These are phyloP conservation scores for Glycyrrhiza uralensis DNA, from an alignment of 306 rosid genomes.

Conservation along the genomic window DNA sequence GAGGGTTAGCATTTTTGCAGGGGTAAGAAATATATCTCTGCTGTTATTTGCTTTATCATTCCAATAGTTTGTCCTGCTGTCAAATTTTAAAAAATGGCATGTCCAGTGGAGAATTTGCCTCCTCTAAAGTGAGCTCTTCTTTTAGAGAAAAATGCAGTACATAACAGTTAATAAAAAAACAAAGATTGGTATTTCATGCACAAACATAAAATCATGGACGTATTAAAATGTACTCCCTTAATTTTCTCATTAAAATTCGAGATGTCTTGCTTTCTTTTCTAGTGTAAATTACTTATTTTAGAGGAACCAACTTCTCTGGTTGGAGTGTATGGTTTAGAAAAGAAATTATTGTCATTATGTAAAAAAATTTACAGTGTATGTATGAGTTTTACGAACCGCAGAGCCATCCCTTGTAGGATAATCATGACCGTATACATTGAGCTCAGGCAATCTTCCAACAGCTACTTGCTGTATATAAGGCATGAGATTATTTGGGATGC, in stretches of 20 bases:
- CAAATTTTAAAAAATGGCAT: background rate
- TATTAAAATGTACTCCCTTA: background rate
- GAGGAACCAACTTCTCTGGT: too few species aligned
- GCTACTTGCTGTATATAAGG: conserved; percentile 97
- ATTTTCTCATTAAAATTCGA: background rate
- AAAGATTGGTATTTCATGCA: too few species aligned
- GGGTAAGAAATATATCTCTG: background rate
- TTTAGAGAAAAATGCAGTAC: too few species aligned
- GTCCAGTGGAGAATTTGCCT: too few species aligned
- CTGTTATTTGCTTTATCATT: background rate
- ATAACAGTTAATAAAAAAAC: too few species aligned
- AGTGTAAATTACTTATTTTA: background rate
- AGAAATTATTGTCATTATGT: background rate
- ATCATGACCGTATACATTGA: conserved; percentile 77
- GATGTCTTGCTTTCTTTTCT: background rate
- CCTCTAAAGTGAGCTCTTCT: too few species aligned
- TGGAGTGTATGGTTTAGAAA: background rate
- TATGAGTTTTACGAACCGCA: conserved; percentile 55
- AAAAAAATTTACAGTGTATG: background rate
- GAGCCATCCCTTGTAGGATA: conserved; percentile 90
- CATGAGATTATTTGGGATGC: conserved; percentile 94
- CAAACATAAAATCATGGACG: background rate
- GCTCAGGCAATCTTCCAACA: conserved; percentile 84
- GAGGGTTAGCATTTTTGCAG: conserved; percentile 5
- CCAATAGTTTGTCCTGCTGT: background rate